phyloP scores from a whole-genome alignment of 2,329 filamentous ascomycete species.

The Fusarium agapanthi region DNA sequence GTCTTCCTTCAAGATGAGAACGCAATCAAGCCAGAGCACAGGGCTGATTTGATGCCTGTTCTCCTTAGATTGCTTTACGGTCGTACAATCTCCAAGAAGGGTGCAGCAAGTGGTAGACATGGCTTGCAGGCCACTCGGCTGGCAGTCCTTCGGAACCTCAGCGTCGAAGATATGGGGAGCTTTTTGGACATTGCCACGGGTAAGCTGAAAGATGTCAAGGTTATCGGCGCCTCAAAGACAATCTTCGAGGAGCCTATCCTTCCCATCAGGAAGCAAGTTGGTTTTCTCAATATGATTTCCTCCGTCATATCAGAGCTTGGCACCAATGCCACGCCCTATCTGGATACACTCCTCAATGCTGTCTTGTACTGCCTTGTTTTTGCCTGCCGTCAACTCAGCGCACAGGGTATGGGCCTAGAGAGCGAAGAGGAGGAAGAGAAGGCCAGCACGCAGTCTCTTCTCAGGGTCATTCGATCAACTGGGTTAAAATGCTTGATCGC shows the following conservation, averaged over 20 bases:
- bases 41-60: constrained; percentile 80
- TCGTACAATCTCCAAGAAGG: constrained; percentile 83
- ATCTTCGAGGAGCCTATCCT: constrained; percentile 68
- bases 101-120: constrained; percentile 77
- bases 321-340: constrained; percentile 73
- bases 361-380: constrained; percentile 83
- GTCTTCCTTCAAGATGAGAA: constrained; percentile 83
- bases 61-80: constrained; percentile 90
- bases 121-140: constrained; percentile 85
- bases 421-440: constrained; percentile 55
- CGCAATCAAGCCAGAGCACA: constrained; percentile 77
- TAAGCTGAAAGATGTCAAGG: constrained; percentile 67
- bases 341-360: constrained; percentile 75
- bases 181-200: constrained; percentile 88
- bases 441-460: constrained; percentile 62
- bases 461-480: constrained; percentile 72
- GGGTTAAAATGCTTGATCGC: constrained; percentile 85
- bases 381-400: constrained; percentile 68
- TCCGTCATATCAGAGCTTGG: constrained; percentile 88
- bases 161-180: constrained; percentile 75
- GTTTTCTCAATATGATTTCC: constrained; percentile 90
- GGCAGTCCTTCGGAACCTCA: constrained; percentile 81
- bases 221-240: constrained; percentile 64
- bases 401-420: constrained; percentile 46
- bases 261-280: constrained; percentile 81